Base-by-base conservation (phyloP, 371 early-diverging fungal genomes). In the Batkoa obscura region DNA sequence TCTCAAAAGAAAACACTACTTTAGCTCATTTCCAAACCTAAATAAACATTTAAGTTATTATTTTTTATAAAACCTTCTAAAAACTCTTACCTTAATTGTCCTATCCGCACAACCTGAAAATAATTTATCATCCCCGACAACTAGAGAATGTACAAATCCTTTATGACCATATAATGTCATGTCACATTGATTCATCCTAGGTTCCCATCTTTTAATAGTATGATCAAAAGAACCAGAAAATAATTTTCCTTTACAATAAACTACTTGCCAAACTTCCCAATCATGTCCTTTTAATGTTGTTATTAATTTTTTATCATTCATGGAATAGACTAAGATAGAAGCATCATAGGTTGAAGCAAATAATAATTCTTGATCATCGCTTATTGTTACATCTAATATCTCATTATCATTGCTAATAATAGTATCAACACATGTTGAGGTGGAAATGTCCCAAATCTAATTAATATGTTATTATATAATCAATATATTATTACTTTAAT, bases 221-320 rank as follows among this genome's bases (percentile, higher is more conserved):
- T 80, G 81, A 57, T 83, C 84, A 57, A 74, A 75, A 47, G 74
- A 74, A 13, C 72, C 80, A 55, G 74, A 75, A 59, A 81, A 81
- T 48, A 81, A 53, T 35, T 64, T 63, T 0, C 74, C 75, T 34
- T 74, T 65, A 1, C 66, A 59, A 58, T 70, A 72, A 43, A 71
- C 67, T 13, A 81, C 64, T 51, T 79, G 75, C 81, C 81, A 81
- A 5, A 79, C 79, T 58, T 81, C 81, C 81, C 80, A 81, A 31
- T 73, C 71, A 59, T 81, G 81, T 0, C 80, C 81, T 30, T 66
- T 58, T 51, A 81, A 46, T 0, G 72, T 72, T 3, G 70, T 66
- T 2, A 71, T 58, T 5, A 70, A 62, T 32, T 61, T 36, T 9
- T 65, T 65, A 50, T 72, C 66, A 41, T 71, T 68, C 38, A 73